phyloP scores from a whole-genome alignment of 345 rosid genomes.

The Euphorbia pulcherrima region DNA sequence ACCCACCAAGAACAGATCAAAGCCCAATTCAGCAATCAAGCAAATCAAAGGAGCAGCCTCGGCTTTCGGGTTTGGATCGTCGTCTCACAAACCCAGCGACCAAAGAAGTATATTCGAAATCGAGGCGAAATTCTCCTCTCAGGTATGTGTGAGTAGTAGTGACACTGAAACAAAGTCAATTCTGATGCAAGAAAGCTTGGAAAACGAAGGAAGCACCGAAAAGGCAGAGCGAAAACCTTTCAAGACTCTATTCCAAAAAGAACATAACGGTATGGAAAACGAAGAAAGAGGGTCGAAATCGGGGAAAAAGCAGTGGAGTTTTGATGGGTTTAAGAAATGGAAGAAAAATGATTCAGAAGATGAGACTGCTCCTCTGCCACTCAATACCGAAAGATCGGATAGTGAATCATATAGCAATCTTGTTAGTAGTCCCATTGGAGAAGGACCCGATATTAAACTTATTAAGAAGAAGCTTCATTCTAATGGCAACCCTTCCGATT shows the following conservation, averaged over 20 bases:
- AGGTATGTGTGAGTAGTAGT: neutral
- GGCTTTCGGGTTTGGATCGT: slow-evolving; percentile 41
- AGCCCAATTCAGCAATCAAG: slow-evolving; percentile 40
- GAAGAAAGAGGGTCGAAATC: slow-evolving; percentile 44
- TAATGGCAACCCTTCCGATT: slow-evolving; percentile 63
- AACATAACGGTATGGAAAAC: slow-evolving; percentile 22
- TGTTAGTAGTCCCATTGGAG: slow-evolving; percentile 45
- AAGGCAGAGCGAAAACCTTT: slow-evolving; percentile 54
- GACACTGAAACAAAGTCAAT: slow-evolving; percentile 42
- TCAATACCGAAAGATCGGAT: slow-evolving; percentile 44
- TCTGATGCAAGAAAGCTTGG: slow-evolving; percentile 47
- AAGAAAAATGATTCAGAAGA: slow-evolving; percentile 57
- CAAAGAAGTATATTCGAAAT: slow-evolving; percentile 49
- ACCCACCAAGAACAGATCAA: slow-evolving; percentile 37
- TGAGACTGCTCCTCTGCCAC: slow-evolving; percentile 57
- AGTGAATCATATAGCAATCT: slow-evolving; percentile 34
- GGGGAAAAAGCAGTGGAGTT: slow-evolving; percentile 56
- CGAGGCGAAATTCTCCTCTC: slow-evolving; percentile 22
- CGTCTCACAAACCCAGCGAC: slow-evolving; percentile 40
- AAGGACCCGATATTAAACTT: slow-evolving; percentile 58
- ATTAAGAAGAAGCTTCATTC: slow-evolving; percentile 63
- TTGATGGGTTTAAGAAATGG: slow-evolving; percentile 64
- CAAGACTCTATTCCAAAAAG: slow-evolving; percentile 39
- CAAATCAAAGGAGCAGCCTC: slow-evolving; percentile 68
- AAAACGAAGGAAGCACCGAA: slow-evolving; percentile 26